Conservation (phyloP, 306 rosid genomes). For the Fragaria vesca region DNA sequence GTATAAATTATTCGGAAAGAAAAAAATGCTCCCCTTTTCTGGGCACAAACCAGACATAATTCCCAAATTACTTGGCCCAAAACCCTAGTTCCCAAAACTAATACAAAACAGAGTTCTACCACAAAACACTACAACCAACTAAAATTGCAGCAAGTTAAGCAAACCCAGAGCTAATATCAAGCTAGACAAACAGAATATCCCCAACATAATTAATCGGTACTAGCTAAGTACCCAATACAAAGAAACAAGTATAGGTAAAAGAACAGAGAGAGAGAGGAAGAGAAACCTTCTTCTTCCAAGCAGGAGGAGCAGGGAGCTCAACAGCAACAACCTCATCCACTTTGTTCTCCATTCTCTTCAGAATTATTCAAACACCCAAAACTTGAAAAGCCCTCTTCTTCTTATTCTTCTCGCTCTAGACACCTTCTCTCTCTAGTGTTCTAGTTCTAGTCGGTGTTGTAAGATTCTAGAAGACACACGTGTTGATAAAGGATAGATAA, state of each 20-base stretch:
- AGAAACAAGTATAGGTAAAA: neutral
- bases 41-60: conserved; percentile 1
- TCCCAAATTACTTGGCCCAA: conserved; percentile 5
- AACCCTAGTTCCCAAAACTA: conserved; percentile 13
- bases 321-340: conserved; percentile 60
- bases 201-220: neutral
- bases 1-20: neutral
- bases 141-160: conserved; percentile 15
- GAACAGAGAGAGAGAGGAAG: conserved; percentile 6
- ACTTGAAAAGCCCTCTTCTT: neutral
- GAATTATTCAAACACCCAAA: neutral
- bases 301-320: conserved; percentile 84
- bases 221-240: neutral
- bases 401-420: neutral
- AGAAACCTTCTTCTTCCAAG: conserved; percentile 91
- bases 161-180: conserved; percentile 18
- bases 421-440: neutral
- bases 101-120: conserved; percentile 2
- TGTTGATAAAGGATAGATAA: neutral
- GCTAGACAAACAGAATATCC: neutral
- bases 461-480: conserved; percentile 1
- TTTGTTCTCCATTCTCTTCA: conserved; percentile 31
- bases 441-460: neutral
- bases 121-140: neutral
- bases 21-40: neutral